Base-by-base conservation (phyloP, 2,329 filamentous ascomycete genomes). In the Xylariaceae sp. region DNA sequence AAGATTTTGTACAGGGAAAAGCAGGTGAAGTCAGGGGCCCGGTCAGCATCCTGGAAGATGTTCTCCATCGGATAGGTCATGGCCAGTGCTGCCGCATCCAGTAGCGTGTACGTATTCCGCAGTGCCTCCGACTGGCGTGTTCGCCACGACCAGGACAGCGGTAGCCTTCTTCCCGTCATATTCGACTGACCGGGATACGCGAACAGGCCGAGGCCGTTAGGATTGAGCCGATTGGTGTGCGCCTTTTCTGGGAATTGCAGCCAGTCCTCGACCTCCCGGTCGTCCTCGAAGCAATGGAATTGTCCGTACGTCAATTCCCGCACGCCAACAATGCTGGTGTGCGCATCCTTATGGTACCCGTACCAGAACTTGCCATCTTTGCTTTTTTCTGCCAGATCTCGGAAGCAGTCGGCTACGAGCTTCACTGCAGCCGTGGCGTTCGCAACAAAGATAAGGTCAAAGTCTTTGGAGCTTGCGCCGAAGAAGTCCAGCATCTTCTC, bases 371-470 rank as follows among this genome's bases (percentile, higher is more conserved):
- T 67, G 51, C 74, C 69, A 48, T 76, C 70, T 55, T 74, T 72
- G 9, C 73, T 79, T 64, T 75, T 78, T 70, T 76, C 78, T 2
- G 79, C 77, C 30, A 82, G 73, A 64, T 83, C 82, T 34, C 78
- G 75, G 65, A 86, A 82, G 39, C 77, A 77, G 52, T 86, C 84
- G 49, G 78, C 79, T 11, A 73, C 71, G 17, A 97, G 76, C 74
- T 97, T 97, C 68, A 96, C 88, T 5, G 87, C 92, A 2, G 92
- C 91, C 0, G 93, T 97, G 17, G 93, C 89, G 73, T 97, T 97
- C 42, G 91, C 86, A 30, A 95, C 90, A 71, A 97, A 97, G 0
- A 97, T 76, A 9, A 87, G 75, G 65, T 86, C 83, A 66, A 82
- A 87, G 55, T 85, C 75, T 44, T 76, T 74, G 1, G 83, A 79